These are phyloP conservation scores for Aegilops speltoides DNA, from an alignment of 176 grass and related monocot genomes.

Conservation along the genomic window DNA sequence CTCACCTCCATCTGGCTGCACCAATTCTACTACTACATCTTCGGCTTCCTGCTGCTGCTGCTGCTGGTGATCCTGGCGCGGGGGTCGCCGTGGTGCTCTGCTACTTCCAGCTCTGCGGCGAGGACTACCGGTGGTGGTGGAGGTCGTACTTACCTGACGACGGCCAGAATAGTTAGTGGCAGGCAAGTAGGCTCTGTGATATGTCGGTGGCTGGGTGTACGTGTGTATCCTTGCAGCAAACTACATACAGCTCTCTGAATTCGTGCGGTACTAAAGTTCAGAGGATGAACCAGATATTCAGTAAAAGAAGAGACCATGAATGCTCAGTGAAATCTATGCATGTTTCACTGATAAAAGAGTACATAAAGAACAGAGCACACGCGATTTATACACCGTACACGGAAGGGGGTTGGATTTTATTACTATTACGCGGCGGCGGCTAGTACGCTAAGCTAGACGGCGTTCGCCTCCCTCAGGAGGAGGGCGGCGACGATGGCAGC, in stretches of 20 bases:
- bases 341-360: not conserved
- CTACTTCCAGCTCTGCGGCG: conserved; percentile 95
- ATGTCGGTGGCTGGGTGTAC: not conserved
- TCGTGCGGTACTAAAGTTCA: not conserved
- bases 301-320: not conserved
- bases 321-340: not conserved
- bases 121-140: conserved; percentile 96
- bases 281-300: not conserved
- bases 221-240: not conserved
- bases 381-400: not conserved
- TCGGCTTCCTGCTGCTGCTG: conserved; percentile 89
- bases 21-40: conserved; percentile 99
- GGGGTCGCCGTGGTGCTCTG: conserved; percentile 91
- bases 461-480: not conserved
- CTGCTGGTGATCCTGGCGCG: conserved; percentile 72
- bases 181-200: not conserved
- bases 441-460: not conserved
- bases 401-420: not conserved
- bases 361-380: not conserved
- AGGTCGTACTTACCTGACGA: conserved; percentile 73
- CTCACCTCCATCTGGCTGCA: conserved; percentile 91
- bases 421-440: not conserved
- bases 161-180: conserved; percentile 22
- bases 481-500: not conserved
- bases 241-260: not conserved